Percentiles rank a stretch among this genome's conserved stretches.
These are phyloP conservation scores for Syncephalastrum monosporum DNA, from an alignment of 371 early-diverging fungal species.

Conservation along the genomic window DNA sequence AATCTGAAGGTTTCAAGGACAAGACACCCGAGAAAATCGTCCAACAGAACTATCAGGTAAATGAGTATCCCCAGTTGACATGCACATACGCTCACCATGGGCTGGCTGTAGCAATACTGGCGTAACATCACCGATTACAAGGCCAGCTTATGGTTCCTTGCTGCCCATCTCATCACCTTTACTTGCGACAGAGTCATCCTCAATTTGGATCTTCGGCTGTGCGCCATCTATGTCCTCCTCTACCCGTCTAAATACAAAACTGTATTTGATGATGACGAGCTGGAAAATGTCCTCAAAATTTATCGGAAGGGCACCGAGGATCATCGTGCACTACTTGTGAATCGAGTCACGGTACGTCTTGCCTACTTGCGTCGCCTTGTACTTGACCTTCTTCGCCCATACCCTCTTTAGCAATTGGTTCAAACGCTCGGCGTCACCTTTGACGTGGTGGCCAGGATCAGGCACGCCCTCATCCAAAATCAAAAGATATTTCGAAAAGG, in stretches of 20 bases:
- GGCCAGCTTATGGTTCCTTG: constrained; percentile 12
- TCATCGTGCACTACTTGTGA: not conserved
- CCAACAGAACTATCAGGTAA: not conserved
- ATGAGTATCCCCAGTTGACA: not conserved
- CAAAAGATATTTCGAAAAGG: not conserved
- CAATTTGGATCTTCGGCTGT: constrained; percentile 13
- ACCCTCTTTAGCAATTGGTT: not conserved
- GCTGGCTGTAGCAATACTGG: constrained; percentile 7
- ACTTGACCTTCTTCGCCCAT: not conserved
- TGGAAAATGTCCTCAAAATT: not conserved
- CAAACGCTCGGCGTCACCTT: constrained; percentile 8
- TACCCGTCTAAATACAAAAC: constrained; percentile 9
- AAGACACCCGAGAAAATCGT: not conserved
- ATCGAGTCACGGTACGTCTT: constrained; percentile 8
- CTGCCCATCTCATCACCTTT: constrained; percentile 2
- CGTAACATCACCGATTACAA: not conserved
- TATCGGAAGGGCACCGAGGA: too few species aligned
- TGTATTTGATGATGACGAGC: not conserved
- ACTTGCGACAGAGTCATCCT: constrained; percentile 12
- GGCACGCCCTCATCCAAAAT: not conserved
- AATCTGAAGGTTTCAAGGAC: constrained; percentile 2
- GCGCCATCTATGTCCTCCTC: constrained; percentile 2
- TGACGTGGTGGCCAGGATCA: constrained; percentile 7
- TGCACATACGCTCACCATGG: not conserved
- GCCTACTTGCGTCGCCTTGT: too few species aligned